Evolutionary conservation across 305 asterid genomes (phyloP).

Genomic region (Caryopteris hybrid): DNA sequence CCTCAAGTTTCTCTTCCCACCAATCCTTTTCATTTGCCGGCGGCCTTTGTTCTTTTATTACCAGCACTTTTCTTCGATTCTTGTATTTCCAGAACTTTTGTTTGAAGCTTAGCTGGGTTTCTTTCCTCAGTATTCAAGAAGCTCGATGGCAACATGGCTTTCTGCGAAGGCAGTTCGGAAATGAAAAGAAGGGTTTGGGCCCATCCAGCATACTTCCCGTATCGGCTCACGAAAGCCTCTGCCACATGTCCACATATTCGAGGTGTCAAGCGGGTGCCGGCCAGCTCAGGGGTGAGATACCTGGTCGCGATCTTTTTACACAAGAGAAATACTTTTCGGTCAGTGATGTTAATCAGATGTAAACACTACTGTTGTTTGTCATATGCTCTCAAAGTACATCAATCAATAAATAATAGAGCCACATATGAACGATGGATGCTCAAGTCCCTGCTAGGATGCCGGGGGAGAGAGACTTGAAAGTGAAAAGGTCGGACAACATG

Average conservation of each 20-base stretch:
- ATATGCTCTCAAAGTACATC: neutral
- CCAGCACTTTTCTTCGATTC: slow-evolving; percentile 15
- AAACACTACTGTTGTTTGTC: neutral
- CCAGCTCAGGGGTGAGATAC: slow-evolving; percentile 87
- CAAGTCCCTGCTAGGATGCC: no score
- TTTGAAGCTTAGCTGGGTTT: slow-evolving; percentile 28
- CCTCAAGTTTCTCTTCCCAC: no score
- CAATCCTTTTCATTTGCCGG: no score
- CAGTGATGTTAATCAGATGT: neutral
- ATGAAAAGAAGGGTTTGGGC: slow-evolving; percentile 96
- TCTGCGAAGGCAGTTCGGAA: slow-evolving; percentile 88
- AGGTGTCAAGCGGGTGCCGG: slow-evolving; percentile 71
- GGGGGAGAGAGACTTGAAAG: no score
- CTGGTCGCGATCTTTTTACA: slow-evolving; percentile 71
- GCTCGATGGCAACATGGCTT: slow-evolving; percentile 50
- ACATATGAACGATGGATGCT: no score
- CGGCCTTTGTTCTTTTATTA: slow-evolving; percentile 11
- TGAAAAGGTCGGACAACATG: no score
- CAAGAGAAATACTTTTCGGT: slow-evolving; percentile 11
- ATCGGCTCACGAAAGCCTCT: slow-evolving; percentile 79
- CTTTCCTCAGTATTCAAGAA: slow-evolving; percentile 20
- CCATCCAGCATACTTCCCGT: slow-evolving; percentile 98
- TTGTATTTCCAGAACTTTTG: slow-evolving; percentile 13
- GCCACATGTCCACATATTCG: slow-evolving; percentile 52
- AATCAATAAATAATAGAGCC: no score